Conservation (phyloP, 176 grass and related monocot genomes). For the Oryza officinalis region DNA sequence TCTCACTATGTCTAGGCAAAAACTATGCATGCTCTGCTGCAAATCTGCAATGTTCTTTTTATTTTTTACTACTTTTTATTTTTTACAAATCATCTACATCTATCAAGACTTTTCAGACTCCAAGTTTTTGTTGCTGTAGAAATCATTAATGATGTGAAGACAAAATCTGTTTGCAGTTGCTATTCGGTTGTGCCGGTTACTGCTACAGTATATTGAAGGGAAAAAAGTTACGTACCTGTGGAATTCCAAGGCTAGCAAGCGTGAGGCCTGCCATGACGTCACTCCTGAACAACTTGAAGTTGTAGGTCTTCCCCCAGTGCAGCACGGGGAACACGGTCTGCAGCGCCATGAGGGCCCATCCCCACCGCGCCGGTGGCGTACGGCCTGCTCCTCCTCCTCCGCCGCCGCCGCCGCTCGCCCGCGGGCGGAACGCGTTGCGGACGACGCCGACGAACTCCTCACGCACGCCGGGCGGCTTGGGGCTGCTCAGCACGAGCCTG, state of each 20-base stretch:
- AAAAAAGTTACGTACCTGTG: slow-evolving; percentile 57
- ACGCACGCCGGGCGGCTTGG: slow-evolving; percentile 50
- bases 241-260: slow-evolving; percentile 94
- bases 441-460: slow-evolving; percentile 45
- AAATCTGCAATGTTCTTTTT: no score
- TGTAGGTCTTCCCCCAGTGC: slow-evolving; percentile 82
- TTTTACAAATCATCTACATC: no score
- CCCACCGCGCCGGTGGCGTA: slow-evolving; percentile 4
- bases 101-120: no score
- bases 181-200: not conserved
- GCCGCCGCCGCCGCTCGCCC: not conserved
- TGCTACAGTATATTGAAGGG: not conserved
- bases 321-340: slow-evolving; percentile 78
- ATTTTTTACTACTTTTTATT: no score
- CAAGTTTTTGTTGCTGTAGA: not conserved
- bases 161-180: not conserved
- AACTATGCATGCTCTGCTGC: not conserved
- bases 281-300: slow-evolving; percentile 68
- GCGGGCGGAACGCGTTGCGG: slow-evolving; percentile 50
- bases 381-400: not conserved
- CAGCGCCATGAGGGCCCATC: slow-evolving; percentile 45
- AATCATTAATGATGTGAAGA: not conserved
- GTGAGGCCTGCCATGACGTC: slow-evolving; percentile 90
- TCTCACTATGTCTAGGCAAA: not conserved
- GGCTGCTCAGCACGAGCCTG: slow-evolving; percentile 43